Evolutionary conservation across 768 basidiomycete species (phyloP).

Genomic region (Pisolithus albus): DNA sequence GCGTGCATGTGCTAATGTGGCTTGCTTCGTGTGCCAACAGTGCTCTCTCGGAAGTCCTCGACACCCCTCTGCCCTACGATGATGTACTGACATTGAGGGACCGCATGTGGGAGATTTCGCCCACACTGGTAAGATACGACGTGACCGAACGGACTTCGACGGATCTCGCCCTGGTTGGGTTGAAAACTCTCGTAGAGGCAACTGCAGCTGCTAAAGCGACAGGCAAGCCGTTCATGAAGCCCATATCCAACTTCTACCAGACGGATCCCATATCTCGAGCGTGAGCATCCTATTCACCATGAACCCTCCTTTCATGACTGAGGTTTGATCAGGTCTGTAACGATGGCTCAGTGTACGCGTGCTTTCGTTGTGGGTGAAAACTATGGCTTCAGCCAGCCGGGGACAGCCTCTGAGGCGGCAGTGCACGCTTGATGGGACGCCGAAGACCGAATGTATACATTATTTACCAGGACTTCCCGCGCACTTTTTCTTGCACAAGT

Average conservation of each 20-base stretch:
- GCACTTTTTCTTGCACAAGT: too few species aligned
- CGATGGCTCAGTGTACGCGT: conserved; percentile 91
- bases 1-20: neutral
- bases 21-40: conserved; percentile 30
- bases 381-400: conserved; percentile 46
- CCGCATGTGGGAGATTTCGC: conserved; percentile 95
- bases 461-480: neutral
- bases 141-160: conserved; percentile 66
- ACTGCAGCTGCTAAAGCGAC: conserved; percentile 51
- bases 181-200: conserved; percentile 48
- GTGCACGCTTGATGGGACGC: conserved; percentile 34
- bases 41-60: conserved; percentile 86
- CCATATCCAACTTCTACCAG: conserved; percentile 91
- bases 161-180: conserved; percentile 65
- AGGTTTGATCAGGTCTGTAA: conserved; percentile 58
- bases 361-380: conserved; percentile 76
- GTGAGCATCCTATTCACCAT: conserved; percentile 41
- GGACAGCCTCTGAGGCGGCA: conserved; percentile 35
- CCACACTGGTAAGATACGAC: conserved; percentile 83
- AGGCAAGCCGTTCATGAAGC: conserved; percentile 63
- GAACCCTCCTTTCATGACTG: neutral
- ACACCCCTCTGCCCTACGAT: conserved; percentile 79
- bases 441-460: neutral
- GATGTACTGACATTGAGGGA: conserved; percentile 78
- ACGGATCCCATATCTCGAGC: conserved; percentile 94